Evolutionary conservation across 768 basidiomycete species (phyloP), one percentile per base, ranked within the genome.

Genomic region (Kwoniella dendrophila): DNA sequence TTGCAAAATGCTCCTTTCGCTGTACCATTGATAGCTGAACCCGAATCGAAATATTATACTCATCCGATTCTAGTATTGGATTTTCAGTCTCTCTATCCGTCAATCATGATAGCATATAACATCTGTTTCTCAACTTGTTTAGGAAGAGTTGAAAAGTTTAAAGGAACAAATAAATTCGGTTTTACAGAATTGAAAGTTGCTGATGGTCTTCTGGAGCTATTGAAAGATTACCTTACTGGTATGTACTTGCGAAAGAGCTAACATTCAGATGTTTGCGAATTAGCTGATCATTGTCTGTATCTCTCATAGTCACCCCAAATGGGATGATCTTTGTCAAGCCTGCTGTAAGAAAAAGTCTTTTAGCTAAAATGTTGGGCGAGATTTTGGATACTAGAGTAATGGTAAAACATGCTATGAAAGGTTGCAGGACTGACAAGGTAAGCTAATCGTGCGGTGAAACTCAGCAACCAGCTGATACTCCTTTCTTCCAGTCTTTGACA

Each of bases 81-180:
- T 77, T 99, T 98, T 76, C 92, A 96, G 71, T 92, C 90, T 1
- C 83, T 99, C 26, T 99, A 99, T 76, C 96, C 96, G 0, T 96
- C 93, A 0, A 83, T 97, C 62, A 98, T 98, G 95, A 95, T 98
- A 69, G 95, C 93, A 5, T 94, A 99, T 81, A 98, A 98, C 77
- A 92, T 92, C 77, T 82, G 81, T 50, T 80, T 76, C 53, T 97
- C 94, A 27, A 99, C 96, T 1, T 98, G 94, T 77, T 83, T 99
- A 30, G 96, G 96, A 10, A 86, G 94, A 12, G 82, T 91, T 38
- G 82, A 83, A n/a, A 83, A 87, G n/a, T 95, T 94, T 79, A 87
- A 92, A 75, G 93, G 89, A 8, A 84, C 84, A 27, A 87, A 89
- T 76, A 95, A 95, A 78, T 85, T 98, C 55, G 96, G 96, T 2